Conservation (phyloP, 495 filamentous ascomycete species). For the Cenococcum geophilum region DNA sequence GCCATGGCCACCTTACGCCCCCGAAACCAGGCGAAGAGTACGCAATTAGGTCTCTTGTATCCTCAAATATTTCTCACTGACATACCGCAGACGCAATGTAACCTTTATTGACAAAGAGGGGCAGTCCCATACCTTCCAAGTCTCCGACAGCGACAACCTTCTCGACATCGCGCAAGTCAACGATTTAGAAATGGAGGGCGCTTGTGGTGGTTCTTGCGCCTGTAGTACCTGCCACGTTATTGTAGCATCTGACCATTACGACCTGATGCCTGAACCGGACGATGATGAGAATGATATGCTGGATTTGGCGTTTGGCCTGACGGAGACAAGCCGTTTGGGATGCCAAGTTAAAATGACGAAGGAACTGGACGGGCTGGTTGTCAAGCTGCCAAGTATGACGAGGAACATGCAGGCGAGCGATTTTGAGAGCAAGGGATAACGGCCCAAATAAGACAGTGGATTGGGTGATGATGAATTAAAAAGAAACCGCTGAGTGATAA, state of each 20-base stretch:
- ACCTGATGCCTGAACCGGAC: conserved; percentile 83
- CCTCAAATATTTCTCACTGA: not conserved
- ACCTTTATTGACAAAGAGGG: conserved; percentile 96
- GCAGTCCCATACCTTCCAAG: conserved; percentile 64
- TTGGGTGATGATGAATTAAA: not conserved
- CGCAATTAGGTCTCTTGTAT: conserved; percentile 28
- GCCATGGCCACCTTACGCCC: conserved; percentile 73
- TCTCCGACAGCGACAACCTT: conserved; percentile 80
- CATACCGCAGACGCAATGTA: conserved; percentile 62
- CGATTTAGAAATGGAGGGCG: conserved; percentile 97
- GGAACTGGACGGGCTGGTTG: conserved; percentile 77
- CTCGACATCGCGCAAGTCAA: conserved; percentile 91
- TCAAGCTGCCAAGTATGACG: conserved; percentile 86
- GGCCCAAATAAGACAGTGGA: conserved; percentile 6
- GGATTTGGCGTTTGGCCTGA: conserved; percentile 90
- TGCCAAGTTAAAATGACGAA: conserved; percentile 91
- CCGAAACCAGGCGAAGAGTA: conserved; percentile 96
- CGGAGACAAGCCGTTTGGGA: conserved; percentile 90
- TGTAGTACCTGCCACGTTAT: conserved; percentile 98
- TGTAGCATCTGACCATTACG: conserved; percentile 76
- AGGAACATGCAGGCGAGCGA: conserved; percentile 94
- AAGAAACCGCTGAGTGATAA: not conserved
- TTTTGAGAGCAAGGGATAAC: conserved; percentile 56
- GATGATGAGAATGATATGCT: conserved; percentile 99
- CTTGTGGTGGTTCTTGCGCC: conserved; percentile 91